phyloP scores from a whole-genome alignment of 2,329 filamentous ascomycete species.

The Phialophora verrucosa region DNA sequence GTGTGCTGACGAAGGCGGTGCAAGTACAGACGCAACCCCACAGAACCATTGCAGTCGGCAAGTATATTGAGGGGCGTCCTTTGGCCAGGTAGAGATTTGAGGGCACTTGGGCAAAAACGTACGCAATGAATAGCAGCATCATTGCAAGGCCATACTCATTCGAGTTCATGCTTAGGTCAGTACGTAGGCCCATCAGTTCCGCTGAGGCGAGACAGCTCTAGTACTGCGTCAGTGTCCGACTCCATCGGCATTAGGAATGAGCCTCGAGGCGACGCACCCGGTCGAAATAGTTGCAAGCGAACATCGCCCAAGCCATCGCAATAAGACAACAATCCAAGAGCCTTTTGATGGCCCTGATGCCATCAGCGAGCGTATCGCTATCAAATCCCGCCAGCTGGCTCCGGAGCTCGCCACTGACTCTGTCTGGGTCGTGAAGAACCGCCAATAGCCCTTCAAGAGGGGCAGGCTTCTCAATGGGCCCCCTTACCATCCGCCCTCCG shows the following conservation, averaged over 20 bases:
- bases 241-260: neutral
- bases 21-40: constrained; percentile 18
- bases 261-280: constrained; percentile 42
- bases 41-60: constrained; percentile 15
- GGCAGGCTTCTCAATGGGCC: neutral
- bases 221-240: neutral
- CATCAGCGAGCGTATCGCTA: neutral
- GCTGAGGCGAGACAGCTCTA: constrained; percentile 64
- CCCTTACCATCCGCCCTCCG: neutral
- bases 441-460: constrained; percentile 3
- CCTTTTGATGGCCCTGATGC: constrained; percentile 12
- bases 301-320: constrained; percentile 22
- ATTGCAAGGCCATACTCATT: constrained; percentile 47
- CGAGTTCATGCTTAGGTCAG: constrained; percentile 46
- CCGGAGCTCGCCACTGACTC: neutral
- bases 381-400: constrained; percentile 9
- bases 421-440: constrained; percentile 5
- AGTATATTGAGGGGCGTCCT: constrained; percentile 26
- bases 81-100: constrained; percentile 43
- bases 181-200: constrained; percentile 57
- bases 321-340: constrained; percentile 21
- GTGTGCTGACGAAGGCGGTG: constrained; percentile 13
- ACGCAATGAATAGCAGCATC: constrained; percentile 62
- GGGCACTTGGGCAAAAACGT: constrained; percentile 62
- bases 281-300: constrained; percentile 61